Conservation (phyloP, 306 rosid species). For the Sechiopsis laciniata region DNA sequence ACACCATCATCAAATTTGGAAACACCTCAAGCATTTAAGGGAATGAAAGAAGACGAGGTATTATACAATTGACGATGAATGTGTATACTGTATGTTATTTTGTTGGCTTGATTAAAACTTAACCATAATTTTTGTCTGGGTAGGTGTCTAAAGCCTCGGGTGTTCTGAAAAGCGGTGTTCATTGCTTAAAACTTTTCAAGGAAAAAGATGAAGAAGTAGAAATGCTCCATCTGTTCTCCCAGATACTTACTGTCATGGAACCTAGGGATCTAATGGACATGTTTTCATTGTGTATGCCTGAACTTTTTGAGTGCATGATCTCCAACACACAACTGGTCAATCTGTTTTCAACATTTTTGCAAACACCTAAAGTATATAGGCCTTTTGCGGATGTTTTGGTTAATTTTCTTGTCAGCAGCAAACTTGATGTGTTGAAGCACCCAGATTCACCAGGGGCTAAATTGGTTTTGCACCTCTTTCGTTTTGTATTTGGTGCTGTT, state of each 20-base stretch:
- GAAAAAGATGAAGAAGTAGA: conserved; percentile 99
- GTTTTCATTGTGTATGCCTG: conserved; percentile 98
- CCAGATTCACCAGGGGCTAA: conserved; percentile 89
- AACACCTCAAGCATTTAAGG: conserved; percentile 72
- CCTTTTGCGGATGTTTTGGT: conserved; percentile 96
- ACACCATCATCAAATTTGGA: conserved; percentile 68
- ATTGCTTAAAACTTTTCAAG: conserved; percentile 92
- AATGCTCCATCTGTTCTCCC: conserved; percentile 86
- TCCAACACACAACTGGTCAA: conserved; percentile 82
- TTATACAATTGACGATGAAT: not conserved
- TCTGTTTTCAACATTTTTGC: conserved; percentile 85
- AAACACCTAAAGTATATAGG: conserved; percentile 68
- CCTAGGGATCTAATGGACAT: conserved; percentile 99
- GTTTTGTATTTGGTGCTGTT: conserved; percentile 85
- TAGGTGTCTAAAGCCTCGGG: conserved; percentile 96
- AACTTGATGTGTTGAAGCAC: conserved; percentile 76
- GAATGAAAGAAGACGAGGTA: conserved; percentile 99
- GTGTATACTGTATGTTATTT: conserved; percentile 20
- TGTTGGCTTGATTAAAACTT: conserved; percentile 24
- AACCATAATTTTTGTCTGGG: conserved; percentile 32
- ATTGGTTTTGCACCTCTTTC: conserved; percentile 86
- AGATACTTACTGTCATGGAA: conserved; percentile 95
- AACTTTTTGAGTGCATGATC: conserved; percentile 96
- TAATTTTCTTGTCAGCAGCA: conserved; percentile 76
- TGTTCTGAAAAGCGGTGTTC: conserved; percentile 91